These are phyloP conservation scores for Pleurotus giganteus DNA, from an alignment of 768 basidiomycete species.

Conservation along the genomic window DNA sequence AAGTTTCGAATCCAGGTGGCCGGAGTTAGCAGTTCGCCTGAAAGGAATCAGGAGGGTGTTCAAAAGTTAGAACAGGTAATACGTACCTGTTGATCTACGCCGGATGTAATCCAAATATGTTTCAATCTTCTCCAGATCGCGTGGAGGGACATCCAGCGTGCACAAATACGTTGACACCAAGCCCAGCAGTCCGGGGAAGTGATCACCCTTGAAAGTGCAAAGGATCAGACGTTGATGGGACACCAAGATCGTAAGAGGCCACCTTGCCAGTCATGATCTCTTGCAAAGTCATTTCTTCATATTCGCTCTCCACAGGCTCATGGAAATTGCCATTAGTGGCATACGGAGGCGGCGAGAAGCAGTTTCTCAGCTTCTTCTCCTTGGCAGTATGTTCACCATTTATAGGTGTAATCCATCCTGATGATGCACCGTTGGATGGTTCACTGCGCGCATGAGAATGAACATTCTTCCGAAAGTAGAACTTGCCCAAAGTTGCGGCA, in stretches of 20 bases:
- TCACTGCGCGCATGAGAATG: constrained; percentile 61
- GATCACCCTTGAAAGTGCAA: constrained; percentile 41
- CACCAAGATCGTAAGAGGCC: constrained; percentile 13
- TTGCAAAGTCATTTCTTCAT: constrained; percentile 87
- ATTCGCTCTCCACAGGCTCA: constrained; percentile 72
- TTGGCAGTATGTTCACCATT: constrained; percentile 40
- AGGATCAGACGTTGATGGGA: not conserved
- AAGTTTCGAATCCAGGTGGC: constrained; percentile 95
- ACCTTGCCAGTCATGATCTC: constrained; percentile 97
- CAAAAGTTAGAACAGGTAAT: not conserved
- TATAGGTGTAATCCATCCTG: constrained; percentile 37
- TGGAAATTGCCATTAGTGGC: constrained; percentile 42
- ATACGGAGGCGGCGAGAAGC: constrained; percentile 61
- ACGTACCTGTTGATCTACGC: constrained; percentile 74
- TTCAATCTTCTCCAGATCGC: constrained; percentile 59
- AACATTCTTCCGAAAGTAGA: constrained; percentile 88
- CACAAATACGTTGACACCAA: constrained; percentile 84
- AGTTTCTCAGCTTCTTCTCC: constrained; percentile 68
- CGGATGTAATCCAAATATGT: constrained; percentile 81
- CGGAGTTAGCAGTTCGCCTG: constrained; percentile 79
- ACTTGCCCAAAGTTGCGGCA: constrained; percentile 70
- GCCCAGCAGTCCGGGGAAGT: constrained; percentile 79
- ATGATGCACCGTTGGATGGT: constrained; percentile 47
- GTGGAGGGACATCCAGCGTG: constrained; percentile 72
- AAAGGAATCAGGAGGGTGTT: not conserved